Evolutionary conservation across 1,284 basidiomycete species (phyloP), one percentile per base, ranked within the genome.

Genomic region (Cryptococcus sp.): DNA sequence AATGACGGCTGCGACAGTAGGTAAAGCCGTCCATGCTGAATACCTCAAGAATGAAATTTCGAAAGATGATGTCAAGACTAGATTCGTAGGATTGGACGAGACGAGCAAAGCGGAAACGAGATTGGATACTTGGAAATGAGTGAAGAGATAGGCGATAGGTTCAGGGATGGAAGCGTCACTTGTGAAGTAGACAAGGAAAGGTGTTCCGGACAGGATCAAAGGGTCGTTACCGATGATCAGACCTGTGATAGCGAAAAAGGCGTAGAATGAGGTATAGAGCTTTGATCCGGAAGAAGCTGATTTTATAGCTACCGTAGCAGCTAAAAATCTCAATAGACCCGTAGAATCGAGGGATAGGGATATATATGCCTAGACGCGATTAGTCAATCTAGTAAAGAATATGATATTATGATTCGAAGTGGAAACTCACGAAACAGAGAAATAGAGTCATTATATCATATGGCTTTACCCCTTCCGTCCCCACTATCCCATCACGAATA

Each of bases 401-500:
- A 37, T 14, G 41, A 46, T 13, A 10, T 41, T 41, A 41, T 41
- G 38, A n/a, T 10, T 10, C 23, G 23, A 41, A 30, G 15, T 10
- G 34, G 34, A 34, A 11, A 73, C 78, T 58, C 56, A 82, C 83
- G 53, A 98, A 81, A 2, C 88, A 89, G 62, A 92, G 85, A 78
- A 98, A 97, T 4, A 98, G 80, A 33, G 90, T 89, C 74, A 98
- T 84, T 58, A 98, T 92, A 72, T 96, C 91, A 67, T 94, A 90
- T 0, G 95, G 94, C 62, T 89, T 83, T 42, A 97, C 83, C 3
- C 88, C 88, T 49, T 86, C 78, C 23, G 87, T 87, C 3, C 77
- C 77, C 0, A 81, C 79, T 42, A 83, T 81, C 10, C 93, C 93
- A 54, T 83, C 78, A 5, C 84, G 81, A 32, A 95, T 70, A 73